phyloP scores from a whole-genome alignment of 805 yeast genomes.

The Ogataea parapolymorpha region DNA sequence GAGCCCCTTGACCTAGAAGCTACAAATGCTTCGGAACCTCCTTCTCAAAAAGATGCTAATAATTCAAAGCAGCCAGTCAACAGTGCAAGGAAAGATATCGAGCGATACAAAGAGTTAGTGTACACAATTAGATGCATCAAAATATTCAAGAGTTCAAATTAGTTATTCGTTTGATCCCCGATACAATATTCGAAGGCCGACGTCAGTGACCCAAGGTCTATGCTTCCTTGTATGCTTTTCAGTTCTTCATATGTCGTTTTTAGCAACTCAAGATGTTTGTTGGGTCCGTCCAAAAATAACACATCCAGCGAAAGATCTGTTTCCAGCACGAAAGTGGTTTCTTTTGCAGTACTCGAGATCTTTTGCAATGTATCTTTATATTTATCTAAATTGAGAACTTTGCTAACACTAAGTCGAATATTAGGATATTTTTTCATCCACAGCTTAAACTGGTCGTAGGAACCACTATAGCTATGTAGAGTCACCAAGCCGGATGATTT shows the following conservation, averaged over 20 bases:
- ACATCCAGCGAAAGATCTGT: conserved; percentile 44
- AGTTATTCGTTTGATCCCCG: conserved; percentile 1
- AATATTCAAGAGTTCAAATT: conserved; percentile 15
- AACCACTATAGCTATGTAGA: conserved; percentile 85
- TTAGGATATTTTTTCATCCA: conserved; percentile 44
- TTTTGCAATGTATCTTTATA: conserved; percentile 16
- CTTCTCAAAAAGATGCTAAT: too few relatives aligned
- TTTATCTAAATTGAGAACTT: conserved; percentile 24
- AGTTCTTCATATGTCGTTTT: conserved; percentile 9
- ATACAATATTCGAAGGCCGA: conserved; percentile 11
- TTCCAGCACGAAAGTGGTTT: conserved; percentile 42
- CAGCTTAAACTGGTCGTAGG: conserved; percentile 58
- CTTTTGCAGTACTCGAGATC: conserved; percentile 29
- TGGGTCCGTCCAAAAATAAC: conserved; percentile 10
- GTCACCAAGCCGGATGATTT: conserved; percentile 42
- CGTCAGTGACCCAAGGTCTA: conserved; percentile 10
- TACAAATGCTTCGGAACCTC: neutral
- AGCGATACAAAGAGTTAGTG: conserved; percentile 26
- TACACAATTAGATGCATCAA: conserved; percentile 30
- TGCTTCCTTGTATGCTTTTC: neutral
- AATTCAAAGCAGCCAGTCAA: neutral
- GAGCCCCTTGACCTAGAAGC: neutral
- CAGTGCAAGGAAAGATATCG: conserved; percentile 6
- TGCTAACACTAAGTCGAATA: conserved; percentile 32
- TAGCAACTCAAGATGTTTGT: conserved; percentile 13